phyloP scores from a whole-genome alignment of 495 filamentous ascomycete species.

The Xylaria nigripes region DNA sequence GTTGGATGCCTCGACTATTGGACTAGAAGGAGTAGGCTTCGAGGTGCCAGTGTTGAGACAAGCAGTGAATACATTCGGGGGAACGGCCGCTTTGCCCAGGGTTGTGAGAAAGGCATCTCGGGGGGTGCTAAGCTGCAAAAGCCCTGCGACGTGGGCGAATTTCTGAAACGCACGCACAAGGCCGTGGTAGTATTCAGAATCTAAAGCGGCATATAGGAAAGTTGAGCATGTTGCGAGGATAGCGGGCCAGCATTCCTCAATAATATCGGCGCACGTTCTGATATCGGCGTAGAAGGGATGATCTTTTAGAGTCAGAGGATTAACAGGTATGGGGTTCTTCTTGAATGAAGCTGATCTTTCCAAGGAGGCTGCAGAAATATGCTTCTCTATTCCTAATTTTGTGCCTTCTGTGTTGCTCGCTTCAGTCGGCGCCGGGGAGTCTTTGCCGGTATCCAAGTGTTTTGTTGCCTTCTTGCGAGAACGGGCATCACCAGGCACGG shows the following conservation, averaged over 20 bases:
- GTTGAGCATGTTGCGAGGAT: conserved; percentile 90
- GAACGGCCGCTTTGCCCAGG: conserved; percentile 84
- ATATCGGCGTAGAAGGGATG: conserved; percentile 65
- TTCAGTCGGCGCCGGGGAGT: conserved; percentile 31
- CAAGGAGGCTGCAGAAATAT: conserved; percentile 28
- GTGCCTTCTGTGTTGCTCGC: conserved; percentile 24
- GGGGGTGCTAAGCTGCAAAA: conserved; percentile 74
- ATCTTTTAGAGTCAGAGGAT: conserved; percentile 64
- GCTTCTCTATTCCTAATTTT: conserved; percentile 29
- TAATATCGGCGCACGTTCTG: conserved; percentile 65
- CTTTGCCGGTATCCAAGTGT: conserved; percentile 33
- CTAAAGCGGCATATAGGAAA: conserved; percentile 82
- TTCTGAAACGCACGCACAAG: conserved; percentile 94
- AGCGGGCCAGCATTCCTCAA: conserved; percentile 92
- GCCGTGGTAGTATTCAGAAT: conserved; percentile 89
- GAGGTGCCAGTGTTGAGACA: conserved; percentile 42
- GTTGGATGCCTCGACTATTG: conserved; percentile 36
- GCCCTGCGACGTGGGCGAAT: conserved; percentile 86
- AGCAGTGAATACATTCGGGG: conserved; percentile 60
- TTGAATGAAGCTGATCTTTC: conserved; percentile 44
- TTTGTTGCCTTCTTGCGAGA: conserved; percentile 41
- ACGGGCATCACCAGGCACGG: conserved; percentile 56
- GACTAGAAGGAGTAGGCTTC: conserved; percentile 33
- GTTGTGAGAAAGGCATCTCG: conserved; percentile 93
- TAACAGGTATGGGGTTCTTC: conserved; percentile 61